Percentiles rank a stretch among this genome's conserved stretches.
phyloP scores from a whole-genome alignment of 768 basidiomycete genomes.

The Boletus speciosus region DNA sequence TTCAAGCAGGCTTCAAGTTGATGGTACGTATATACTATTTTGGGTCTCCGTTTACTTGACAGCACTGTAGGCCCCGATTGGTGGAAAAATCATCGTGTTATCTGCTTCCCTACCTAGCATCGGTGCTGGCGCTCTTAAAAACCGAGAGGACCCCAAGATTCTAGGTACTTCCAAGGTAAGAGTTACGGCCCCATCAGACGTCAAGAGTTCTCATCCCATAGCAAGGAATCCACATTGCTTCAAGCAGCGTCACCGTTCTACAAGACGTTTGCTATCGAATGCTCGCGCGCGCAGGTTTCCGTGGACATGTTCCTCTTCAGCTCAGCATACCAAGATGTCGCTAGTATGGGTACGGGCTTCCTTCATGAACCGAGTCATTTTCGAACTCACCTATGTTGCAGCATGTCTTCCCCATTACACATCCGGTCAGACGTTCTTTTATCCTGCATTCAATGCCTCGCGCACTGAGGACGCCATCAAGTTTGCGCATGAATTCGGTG shows the following conservation, averaged over 20 bases:
- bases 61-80: slow-evolving; percentile 69
- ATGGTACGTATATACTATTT: slow-evolving; percentile 52
- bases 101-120: slow-evolving; percentile 83
- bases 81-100: slow-evolving; percentile 89
- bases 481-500: slow-evolving; percentile 96
- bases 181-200: not conserved
- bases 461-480: slow-evolving; percentile 95
- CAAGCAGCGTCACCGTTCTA: slow-evolving; percentile 95
- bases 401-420: slow-evolving; percentile 96
- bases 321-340: slow-evolving; percentile 90
- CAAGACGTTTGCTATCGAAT: slow-evolving; percentile 98
- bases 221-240: slow-evolving; percentile 83
- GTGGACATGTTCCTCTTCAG: slow-evolving; percentile 99
- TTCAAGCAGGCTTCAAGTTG: slow-evolving; percentile 94
- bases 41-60: not conserved
- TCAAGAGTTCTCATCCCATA: slow-evolving; percentile 1
- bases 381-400: slow-evolving; percentile 27
- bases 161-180: slow-evolving; percentile 88
- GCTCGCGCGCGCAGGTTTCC: slow-evolving; percentile 93
- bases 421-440: slow-evolving; percentile 96
- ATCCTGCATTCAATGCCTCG: slow-evolving; percentile 95
- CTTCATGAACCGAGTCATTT: not conserved
- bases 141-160: slow-evolving; percentile 94
- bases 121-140: slow-evolving; percentile 90
- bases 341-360: slow-evolving; percentile 65